Conservation (phyloP, 257 asterid genomes). For the Eustoma russellianum region DNA sequence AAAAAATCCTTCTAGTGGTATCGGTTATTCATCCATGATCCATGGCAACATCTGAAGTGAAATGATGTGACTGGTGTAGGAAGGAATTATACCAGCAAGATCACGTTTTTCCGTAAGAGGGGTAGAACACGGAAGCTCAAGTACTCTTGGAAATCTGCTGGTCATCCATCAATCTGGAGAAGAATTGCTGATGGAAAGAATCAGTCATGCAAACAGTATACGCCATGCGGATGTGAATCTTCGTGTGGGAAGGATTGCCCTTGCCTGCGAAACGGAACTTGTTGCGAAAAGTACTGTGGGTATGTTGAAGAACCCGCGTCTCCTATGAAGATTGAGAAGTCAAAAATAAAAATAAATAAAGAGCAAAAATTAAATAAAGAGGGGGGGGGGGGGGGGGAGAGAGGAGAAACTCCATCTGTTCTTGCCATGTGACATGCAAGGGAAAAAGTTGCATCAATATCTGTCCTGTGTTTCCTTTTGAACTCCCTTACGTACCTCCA, state of each 20-base stretch:
- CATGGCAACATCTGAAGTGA: neutral
- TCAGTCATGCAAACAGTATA: slow-evolving; percentile 53
- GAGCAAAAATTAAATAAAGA: too few relatives aligned
- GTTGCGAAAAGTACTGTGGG: slow-evolving; percentile 93
- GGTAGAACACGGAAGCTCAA: slow-evolving; percentile 87
- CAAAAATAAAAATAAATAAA: too few relatives aligned
- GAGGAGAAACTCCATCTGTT: too few relatives aligned
- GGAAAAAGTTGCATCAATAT: too few relatives aligned
- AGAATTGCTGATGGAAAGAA: slow-evolving; percentile 84
- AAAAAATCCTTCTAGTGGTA: neutral
- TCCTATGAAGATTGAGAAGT: neutral
- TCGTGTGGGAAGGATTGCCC: slow-evolving; percentile 88
- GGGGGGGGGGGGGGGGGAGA: too few relatives aligned
- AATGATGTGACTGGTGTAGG: slow-evolving; percentile 28
- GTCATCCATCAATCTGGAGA: slow-evolving; percentile 97
- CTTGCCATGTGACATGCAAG: too few relatives aligned
- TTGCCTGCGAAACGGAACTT: slow-evolving; percentile 65
- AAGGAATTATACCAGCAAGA: slow-evolving; percentile 46
- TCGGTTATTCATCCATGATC: slow-evolving; percentile 1
- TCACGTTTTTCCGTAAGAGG: slow-evolving; percentile 81
- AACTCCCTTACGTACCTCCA: too few relatives aligned
- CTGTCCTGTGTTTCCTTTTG: too few relatives aligned
- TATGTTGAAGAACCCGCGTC: slow-evolving; percentile 19
- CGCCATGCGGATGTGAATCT: slow-evolving; percentile 77
- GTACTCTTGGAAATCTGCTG: slow-evolving; percentile 91